Base-by-base conservation (phyloP, 2,329 filamentous ascomycete genomes). In the Metarhizium anisopliae region DNA sequence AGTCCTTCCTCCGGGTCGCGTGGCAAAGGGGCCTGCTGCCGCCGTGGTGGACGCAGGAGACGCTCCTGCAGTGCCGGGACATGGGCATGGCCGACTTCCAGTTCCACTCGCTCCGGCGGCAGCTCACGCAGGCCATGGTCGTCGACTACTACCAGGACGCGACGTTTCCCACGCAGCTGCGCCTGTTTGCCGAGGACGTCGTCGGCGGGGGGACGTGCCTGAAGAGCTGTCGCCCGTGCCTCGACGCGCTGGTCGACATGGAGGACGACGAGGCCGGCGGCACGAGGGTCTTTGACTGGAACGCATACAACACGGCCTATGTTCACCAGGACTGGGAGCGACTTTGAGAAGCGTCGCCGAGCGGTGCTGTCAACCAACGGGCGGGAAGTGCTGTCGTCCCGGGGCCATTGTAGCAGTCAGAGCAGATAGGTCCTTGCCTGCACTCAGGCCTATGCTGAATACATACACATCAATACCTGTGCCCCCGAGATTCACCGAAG, bases 141-240 rank as follows among this genome's bases (percentile, higher is more conserved):
- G 57, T 62, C 5, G 64, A 68, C 36, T 66, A 71, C 53, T 76
- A 77, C 58, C 65, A 65, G 13, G 67, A 76, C 52, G 20, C 51
- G 5, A 59, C 58, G 2, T 72, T 76, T 61, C 67, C 73, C 7
- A 72, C 73, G 69, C 70, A 74, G 63, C 61, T 77, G 56, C 67
- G 74, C 10, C 69, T 76, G 66, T 61, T 76, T 43, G 72, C 65
- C 7, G 72, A 76, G 62, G 61, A 60, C 0, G 64, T 75, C 16
- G 14, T 55, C 14, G 54, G 54, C 3, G 16, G 30, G 6, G 50
- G 50, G 38, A 29, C 18, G 13, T 25, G 43, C 13, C n/a, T 52
- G 50, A 38, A n/a, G 20, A 49, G 50, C 32, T 55, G 54, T 45
- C 50, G 43, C 11, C 8, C 18, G 5, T 14, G 38, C 16, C 43